A percentile compares a stretch with the other conserved stretches of the same genome.
phyloP scores from a whole-genome alignment of 2,329 filamentous ascomycete genomes.

The Trichoderma brevicompactum region DNA sequence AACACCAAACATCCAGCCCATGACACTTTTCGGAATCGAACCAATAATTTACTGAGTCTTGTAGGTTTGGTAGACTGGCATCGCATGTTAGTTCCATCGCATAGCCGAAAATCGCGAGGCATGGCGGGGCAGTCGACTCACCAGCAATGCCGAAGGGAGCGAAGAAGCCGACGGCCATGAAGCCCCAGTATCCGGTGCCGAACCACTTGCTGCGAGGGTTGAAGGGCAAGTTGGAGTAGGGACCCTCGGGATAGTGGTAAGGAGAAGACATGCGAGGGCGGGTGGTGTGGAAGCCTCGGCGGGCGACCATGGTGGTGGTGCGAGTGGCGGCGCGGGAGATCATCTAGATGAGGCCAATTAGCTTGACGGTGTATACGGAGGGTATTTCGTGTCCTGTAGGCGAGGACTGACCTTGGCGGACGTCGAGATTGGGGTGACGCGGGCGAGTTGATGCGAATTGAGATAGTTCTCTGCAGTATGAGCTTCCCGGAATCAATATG shows the following conservation, averaged over 20 bases:
- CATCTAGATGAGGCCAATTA: constrained; percentile 69
- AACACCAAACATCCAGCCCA: constrained; percentile 31
- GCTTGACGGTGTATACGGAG: constrained; percentile 33
- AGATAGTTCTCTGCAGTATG: neutral
- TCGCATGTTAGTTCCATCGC: constrained; percentile 1
- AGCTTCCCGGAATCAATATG: constrained; percentile 37
- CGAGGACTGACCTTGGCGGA: constrained; percentile 36
- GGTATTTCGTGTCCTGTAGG: neutral
- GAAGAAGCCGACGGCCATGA: constrained; percentile 61
- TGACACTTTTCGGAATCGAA: neutral
- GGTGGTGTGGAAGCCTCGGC: constrained; percentile 93
- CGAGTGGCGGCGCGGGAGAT: constrained; percentile 71
- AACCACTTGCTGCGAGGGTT: constrained; percentile 92
- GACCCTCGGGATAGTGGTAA: constrained; percentile 98
- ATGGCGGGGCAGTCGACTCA: constrained; percentile 44
- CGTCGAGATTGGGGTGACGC: constrained; percentile 34
- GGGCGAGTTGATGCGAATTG: constrained; percentile 20
- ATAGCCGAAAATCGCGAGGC: constrained; percentile 8
- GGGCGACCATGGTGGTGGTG: constrained; percentile 72
- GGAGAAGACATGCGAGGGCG: constrained; percentile 83
- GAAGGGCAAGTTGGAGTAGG: constrained; percentile 94
- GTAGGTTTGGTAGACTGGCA: constrained; percentile 54
- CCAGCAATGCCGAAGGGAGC: constrained; percentile 66
- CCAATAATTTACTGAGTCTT: constrained; percentile 44
- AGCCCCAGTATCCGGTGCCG: constrained; percentile 78